Base-by-base conservation (phyloP, 192 early-diverging fungal species). In the Entomortierella parvispora region DNA sequence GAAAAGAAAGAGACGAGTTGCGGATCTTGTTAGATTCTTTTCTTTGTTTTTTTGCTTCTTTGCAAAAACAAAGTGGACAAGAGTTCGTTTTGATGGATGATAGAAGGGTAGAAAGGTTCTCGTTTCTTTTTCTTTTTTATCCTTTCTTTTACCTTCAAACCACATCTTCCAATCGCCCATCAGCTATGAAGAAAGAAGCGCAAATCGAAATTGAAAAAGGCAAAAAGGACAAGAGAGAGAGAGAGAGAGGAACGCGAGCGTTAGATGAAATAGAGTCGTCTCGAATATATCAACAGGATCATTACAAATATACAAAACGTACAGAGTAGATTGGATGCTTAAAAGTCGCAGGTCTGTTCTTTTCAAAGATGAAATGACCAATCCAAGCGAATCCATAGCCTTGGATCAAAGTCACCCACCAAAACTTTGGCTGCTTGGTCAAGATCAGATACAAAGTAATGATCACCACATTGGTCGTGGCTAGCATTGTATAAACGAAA, bases 281-380 rank as follows among this genome's bases (percentile, higher is more conserved):
- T 8, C n/a, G 51, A 25, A 53, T 32, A 0, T 31, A 14, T 52
- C 11, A 1, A 17, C 2, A 28, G 4, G 3, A 0, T 14, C 23
- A 18, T 8, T 31, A 28, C 20, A 23, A 26, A 49, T 23, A 4
- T 15, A 26, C 20, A 29, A 5, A 17, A 46, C 58, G 48, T 75
- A 75, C 71, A 2, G 86, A 88, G 68, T 82, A 92, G 31, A 92
- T 28, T 1, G 91, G 91, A 61, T 89, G 89, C 63, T 71, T 85
- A 77, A 92, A 92, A 1, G 91, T 92, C 1, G 91, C 91, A 51
- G 91, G 91, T 52, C 85, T 86, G 81, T 82, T 83, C 72, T 81
- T 80, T 60, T 87, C 87, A 72, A 87, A 91, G 7, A 89, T 22
- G 58, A 90, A 91, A 32, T 91, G 87, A 5, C 88, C 89, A 56